Conservation (phyloP, 2,329 filamentous ascomycete species). For the Trichoderma afroharzianum region DNA sequence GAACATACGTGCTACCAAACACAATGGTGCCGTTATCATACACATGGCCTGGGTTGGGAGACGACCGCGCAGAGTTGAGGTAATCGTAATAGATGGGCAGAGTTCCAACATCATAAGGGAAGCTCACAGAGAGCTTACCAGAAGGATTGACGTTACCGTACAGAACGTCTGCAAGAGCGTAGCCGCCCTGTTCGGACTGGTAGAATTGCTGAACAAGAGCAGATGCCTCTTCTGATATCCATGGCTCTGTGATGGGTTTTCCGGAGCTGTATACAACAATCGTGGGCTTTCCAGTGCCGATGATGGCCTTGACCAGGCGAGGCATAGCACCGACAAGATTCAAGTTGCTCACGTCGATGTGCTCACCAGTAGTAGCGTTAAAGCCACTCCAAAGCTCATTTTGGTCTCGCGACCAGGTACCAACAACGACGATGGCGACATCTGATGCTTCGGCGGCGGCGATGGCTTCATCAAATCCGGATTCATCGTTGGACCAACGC, state of each 20-base stretch:
- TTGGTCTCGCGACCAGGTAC: not conserved
- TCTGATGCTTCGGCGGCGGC: not conserved
- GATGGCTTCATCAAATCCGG: constrained; percentile 4
- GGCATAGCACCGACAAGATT: constrained; percentile 3
- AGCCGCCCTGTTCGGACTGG: not conserved
- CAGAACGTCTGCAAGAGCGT: constrained; percentile 1
- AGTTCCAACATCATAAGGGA: constrained; percentile 7
- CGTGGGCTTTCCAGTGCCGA: not conserved
- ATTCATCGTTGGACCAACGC: constrained; percentile 6
- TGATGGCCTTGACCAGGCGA: constrained; percentile 2
- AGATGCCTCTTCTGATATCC: constrained; percentile 1
- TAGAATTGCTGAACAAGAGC: constrained; percentile 8
- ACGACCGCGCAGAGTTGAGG: not conserved
- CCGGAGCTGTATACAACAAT: constrained; percentile 1
- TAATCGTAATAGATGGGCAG: constrained; percentile 2
- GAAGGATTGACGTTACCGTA: constrained; percentile 7
- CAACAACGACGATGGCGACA: not conserved
- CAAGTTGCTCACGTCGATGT: not conserved
- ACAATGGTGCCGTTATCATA: not conserved
- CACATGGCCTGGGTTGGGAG: not conserved
- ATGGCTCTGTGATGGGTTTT: not conserved
- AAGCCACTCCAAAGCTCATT: not conserved
- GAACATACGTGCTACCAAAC: not conserved
- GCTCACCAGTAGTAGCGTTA: not conserved
- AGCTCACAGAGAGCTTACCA: constrained; percentile 2